These are phyloP conservation scores for Chrysoporthe puriensis DNA, from an alignment of 2,329 filamentous ascomycete species.

Conservation along the genomic window DNA sequence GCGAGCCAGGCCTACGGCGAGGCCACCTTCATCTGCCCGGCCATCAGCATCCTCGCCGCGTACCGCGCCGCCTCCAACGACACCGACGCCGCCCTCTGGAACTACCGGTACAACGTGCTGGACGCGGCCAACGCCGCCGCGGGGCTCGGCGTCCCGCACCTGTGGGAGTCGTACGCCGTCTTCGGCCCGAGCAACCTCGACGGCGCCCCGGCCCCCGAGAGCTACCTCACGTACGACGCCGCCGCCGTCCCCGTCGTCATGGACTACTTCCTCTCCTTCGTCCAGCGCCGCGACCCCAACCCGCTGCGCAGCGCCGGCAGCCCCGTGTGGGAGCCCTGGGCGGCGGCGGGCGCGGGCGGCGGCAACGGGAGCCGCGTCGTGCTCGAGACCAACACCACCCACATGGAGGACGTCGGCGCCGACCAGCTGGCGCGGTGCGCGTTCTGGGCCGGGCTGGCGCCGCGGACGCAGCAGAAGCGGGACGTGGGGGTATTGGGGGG, in stretches of 20 bases:
- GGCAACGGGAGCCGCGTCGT: constrained; percentile 40
- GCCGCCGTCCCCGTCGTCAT: constrained; percentile 50
- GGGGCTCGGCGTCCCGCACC: constrained; percentile 53
- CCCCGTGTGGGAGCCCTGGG: constrained; percentile 49
- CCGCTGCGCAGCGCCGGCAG: constrained; percentile 37
- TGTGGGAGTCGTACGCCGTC: constrained; percentile 51
- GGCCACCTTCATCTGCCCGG: constrained; percentile 49
- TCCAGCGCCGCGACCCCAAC: constrained; percentile 50
- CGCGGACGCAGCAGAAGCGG: constrained; percentile 38
- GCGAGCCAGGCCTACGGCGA: constrained; percentile 49
- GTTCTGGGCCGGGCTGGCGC: constrained; percentile 46
- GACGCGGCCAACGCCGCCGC: constrained; percentile 40
- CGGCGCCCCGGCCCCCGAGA: constrained; percentile 36
- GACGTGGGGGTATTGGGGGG: constrained; percentile 35
- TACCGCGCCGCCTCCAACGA: constrained; percentile 31
- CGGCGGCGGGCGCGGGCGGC: constrained; percentile 26
- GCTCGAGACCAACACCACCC: constrained; percentile 45
- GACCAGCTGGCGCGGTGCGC: constrained; percentile 44
- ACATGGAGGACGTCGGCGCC: constrained; percentile 44
- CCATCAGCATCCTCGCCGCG: constrained; percentile 44
- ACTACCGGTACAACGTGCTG: constrained; percentile 54
- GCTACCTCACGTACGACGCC: constrained; percentile 50
- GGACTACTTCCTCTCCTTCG: constrained; percentile 56
- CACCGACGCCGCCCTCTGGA: constrained; percentile 39
- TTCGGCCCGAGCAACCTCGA: constrained; percentile 48